A percentile compares a stretch with the other conserved stretches of the same genome.
Evolutionary conservation across 441 rosid genomes (phyloP).

Genomic region (Sinapis alba): DNA sequence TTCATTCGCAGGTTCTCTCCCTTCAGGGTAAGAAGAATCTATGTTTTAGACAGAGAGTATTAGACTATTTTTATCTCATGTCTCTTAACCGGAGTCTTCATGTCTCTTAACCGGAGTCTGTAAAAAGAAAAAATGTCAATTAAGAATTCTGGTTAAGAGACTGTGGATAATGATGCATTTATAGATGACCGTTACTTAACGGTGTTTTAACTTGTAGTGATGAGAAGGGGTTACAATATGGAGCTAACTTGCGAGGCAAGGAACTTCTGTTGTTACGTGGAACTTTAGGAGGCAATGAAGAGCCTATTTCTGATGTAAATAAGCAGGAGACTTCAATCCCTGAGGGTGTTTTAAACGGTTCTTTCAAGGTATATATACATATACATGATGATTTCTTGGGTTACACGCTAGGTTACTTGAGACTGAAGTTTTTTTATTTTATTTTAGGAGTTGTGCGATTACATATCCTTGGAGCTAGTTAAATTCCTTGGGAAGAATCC

Average conservation of each 20-base stretch:
- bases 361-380: slow-evolving; percentile 45
- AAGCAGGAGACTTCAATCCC: slow-evolving; percentile 56
- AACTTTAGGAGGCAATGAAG: slow-evolving; percentile 50
- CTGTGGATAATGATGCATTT: too few relatives aligned
- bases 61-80: too few relatives aligned
- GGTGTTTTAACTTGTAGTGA: slow-evolving; percentile 39
- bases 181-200: neutral
- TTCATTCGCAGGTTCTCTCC: slow-evolving; percentile 50
- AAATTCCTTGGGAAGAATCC: slow-evolving; percentile 49
- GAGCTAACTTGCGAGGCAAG: slow-evolving; percentile 52
- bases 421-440: neutral
- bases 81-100: too few relatives aligned
- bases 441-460: slow-evolving; percentile 51
- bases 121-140: too few relatives aligned
- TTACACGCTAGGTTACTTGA: slow-evolving; percentile 14
- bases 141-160: too few relatives aligned
- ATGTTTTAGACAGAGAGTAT: neutral
- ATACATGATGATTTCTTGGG: neutral
- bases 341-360: slow-evolving; percentile 34
- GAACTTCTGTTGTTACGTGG: slow-evolving; percentile 50
- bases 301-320: slow-evolving; percentile 50
- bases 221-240: slow-evolving; percentile 61
- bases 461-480: slow-evolving; percentile 49
- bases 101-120: too few relatives aligned
- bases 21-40: slow-evolving; percentile 50